These are phyloP conservation scores for Candida pseudoglaebosa DNA, from an alignment of 805 yeast genomes.

Conservation along the genomic window DNA sequence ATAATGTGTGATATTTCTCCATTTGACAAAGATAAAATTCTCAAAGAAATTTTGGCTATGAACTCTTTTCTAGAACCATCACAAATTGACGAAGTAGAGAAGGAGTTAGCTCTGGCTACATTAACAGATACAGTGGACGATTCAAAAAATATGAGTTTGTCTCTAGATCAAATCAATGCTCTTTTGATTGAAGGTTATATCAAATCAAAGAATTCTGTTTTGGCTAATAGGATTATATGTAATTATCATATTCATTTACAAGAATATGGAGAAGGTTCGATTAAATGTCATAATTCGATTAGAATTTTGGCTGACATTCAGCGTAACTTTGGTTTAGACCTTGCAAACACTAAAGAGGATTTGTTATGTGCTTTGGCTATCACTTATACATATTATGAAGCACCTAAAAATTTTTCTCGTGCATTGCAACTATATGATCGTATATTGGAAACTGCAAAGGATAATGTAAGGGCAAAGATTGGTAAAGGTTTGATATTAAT, in stretches of 20 bases:
- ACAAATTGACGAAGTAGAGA: conserved; percentile 8
- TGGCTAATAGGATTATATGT: conserved; percentile 65
- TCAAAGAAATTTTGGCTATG: conserved; percentile 13
- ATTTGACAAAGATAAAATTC: conserved; percentile 36
- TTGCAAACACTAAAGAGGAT: conserved; percentile 53
- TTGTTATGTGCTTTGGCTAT: conserved; percentile 66
- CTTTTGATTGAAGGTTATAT: conserved; percentile 50
- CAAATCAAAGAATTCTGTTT: conserved; percentile 37
- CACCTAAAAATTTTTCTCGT: conserved; percentile 79
- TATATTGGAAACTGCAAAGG: conserved; percentile 43
- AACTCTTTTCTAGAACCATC: conserved; percentile 5
- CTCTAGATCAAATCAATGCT: conserved; percentile 50
- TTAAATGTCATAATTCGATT: conserved; percentile 58
- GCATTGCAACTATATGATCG: conserved; percentile 71
- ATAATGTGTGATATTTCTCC: conserved; percentile 66
- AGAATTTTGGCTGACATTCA: conserved; percentile 47
- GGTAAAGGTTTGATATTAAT: conserved; percentile 80
- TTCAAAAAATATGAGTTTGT: conserved; percentile 13
- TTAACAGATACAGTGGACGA: conserved; percentile 2
- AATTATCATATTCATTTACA: conserved; percentile 54
- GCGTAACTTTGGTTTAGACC: conserved; percentile 42
- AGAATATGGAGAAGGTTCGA: conserved; percentile 62
- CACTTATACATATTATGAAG: conserved; percentile 77
- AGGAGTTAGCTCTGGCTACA: neutral
- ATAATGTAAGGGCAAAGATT: conserved; percentile 58